Conservation (phyloP, 345 rosid genomes). For the Eucalyptus sp. region DNA sequence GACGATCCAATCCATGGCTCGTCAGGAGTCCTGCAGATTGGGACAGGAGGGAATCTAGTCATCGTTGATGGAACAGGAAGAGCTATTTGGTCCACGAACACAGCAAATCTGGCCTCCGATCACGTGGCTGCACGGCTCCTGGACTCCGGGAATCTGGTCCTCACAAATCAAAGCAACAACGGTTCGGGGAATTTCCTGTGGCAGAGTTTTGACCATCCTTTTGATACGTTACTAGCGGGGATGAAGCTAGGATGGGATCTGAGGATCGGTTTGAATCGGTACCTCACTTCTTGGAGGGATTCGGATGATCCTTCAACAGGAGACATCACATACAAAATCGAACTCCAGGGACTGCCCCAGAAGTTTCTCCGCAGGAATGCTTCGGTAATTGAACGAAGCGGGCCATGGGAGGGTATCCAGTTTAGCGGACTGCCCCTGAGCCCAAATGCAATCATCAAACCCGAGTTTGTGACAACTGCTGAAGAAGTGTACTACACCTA, state of each 20-base stretch:
- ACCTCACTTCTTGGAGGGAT: conserved; percentile 24
- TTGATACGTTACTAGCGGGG: conserved; percentile 3
- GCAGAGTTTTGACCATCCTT: neutral
- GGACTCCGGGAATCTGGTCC: conserved; percentile 7
- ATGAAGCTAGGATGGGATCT: neutral
- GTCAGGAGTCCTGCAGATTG: neutral
- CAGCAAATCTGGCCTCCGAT: neutral
- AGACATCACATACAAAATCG: neutral
- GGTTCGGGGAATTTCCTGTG: neutral
- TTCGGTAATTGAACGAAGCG: neutral
- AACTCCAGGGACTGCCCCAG: conserved; percentile 16
- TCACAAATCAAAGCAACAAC: neutral
- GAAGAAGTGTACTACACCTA: neutral
- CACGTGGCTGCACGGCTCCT: neutral
- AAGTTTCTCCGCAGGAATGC: neutral
- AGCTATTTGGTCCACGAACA: neutral
- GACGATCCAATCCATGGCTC: conserved; percentile 6
- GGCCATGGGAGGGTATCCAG: conserved; percentile 19
- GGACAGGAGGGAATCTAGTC: neutral
- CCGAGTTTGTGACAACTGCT: neutral
- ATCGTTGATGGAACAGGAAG: neutral
- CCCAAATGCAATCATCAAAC: neutral
- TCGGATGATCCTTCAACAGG: conserved; percentile 26
- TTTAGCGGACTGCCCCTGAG: neutral
- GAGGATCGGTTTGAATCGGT: neutral